A percentile compares a stretch with the other conserved stretches of the same genome.
Evolutionary conservation across 129 eudicot species (phyloP).

Genomic region (Gnaphalium uliginosum): DNA sequence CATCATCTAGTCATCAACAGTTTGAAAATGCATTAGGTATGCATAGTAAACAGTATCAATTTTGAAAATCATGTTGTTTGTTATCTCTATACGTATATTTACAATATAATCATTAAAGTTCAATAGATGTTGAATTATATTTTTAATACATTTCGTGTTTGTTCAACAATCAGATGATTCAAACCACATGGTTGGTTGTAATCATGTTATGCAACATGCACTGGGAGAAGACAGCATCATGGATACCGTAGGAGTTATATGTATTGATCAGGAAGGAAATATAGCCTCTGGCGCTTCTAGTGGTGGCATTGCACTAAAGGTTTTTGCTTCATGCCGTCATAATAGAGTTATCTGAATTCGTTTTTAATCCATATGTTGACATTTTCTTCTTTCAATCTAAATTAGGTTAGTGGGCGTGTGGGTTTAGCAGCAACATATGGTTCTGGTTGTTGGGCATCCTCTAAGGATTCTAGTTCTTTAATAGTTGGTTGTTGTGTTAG

Average conservation of each 20-base stretch:
- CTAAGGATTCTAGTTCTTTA: constrained; percentile 51
- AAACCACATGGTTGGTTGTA: constrained; percentile 27
- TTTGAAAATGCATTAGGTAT: constrained; percentile 41
- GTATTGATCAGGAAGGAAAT: constrained; percentile 81
- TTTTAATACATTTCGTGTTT: constrained; percentile 9
- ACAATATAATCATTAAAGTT: constrained; percentile 3
- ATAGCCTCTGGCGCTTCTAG: constrained; percentile 94
- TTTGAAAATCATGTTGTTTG: background rate
- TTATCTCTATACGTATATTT: background rate
- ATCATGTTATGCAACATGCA: constrained; percentile 23
- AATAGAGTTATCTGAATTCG: background rate
- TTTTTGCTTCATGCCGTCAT: background rate
- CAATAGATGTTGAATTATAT: constrained; percentile 1
- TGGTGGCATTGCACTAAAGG: constrained; percentile 98
- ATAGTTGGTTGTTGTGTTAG: constrained; percentile 84
- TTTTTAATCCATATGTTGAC: background rate
- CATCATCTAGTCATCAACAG: constrained; percentile 29
- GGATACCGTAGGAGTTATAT: constrained; percentile 97
- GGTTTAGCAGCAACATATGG: constrained; percentile 97
- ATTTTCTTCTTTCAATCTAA: background rate
- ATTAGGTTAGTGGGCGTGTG: constrained; percentile 90
- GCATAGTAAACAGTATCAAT: background rate
- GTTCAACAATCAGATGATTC: constrained; percentile 29
- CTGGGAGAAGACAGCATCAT: constrained; percentile 53
- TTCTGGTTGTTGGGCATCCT: constrained; percentile 96